These are phyloP conservation scores for Suillus luteus DNA, from an alignment of 768 basidiomycete genomes.

Conservation along the genomic window DNA sequence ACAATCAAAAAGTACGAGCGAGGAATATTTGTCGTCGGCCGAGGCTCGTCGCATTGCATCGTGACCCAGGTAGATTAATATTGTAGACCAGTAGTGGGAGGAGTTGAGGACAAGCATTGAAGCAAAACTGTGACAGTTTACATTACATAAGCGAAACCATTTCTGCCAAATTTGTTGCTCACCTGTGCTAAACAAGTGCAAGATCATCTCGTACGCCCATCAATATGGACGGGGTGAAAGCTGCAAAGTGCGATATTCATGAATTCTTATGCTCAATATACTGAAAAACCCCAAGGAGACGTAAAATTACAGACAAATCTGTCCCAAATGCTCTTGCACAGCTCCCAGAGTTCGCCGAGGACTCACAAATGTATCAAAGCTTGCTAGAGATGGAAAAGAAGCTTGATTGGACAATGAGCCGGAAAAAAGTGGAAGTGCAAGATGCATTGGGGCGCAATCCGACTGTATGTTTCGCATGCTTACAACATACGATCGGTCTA, in stretches of 20 bases:
- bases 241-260: conserved; percentile 33
- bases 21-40: too few relatives aligned
- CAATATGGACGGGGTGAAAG: conserved; percentile 34
- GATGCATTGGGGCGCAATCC: conserved; percentile 80
- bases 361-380: conserved; percentile 85
- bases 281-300: conserved; percentile 48
- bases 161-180: neutral
- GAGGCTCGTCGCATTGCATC: too few relatives aligned
- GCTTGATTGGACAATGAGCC: conserved; percentile 92
- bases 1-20: too few relatives aligned
- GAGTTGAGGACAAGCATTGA: too few relatives aligned
- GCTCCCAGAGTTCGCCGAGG: conserved; percentile 72
- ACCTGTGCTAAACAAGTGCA: neutral
- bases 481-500: conserved; percentile 6
- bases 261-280: neutral
- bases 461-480: conserved; percentile 39
- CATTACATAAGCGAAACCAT: neutral
- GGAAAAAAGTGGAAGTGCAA: conserved; percentile 89
- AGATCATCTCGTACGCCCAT: neutral
- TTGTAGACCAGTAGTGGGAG: too few relatives aligned
- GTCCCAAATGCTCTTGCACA: conserved; percentile 78
- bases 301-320: conserved; percentile 79
- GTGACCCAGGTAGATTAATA: too few relatives aligned
- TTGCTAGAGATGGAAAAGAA: conserved; percentile 87
- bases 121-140: too few relatives aligned